phyloP scores from a whole-genome alignment of 2,329 filamentous ascomycete genomes.

The Aspergillus sp. region DNA sequence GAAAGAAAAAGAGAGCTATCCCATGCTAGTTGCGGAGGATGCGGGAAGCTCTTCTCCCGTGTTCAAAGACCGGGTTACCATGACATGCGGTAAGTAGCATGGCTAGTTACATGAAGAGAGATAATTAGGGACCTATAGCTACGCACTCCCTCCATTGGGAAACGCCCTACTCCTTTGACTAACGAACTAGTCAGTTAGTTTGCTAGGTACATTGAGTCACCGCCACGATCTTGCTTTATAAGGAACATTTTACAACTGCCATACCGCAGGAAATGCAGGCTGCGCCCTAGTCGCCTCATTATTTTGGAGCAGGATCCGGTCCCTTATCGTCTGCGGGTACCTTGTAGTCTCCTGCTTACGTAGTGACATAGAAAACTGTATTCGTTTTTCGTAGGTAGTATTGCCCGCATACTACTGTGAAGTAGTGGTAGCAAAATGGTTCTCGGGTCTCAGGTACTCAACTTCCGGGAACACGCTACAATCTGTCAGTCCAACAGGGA shows the following conservation, averaged over 20 bases:
- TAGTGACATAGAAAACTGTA: not conserved
- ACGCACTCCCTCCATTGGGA: not conserved
- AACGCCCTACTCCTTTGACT: not conserved
- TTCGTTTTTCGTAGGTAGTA: not conserved
- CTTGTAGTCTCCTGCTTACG: not conserved
- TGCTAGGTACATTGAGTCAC: not conserved
- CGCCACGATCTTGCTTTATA: not conserved
- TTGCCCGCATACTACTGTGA: too few species aligned
- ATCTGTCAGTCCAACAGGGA: not conserved
- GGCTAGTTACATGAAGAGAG: not conserved
- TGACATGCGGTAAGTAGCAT: not conserved
- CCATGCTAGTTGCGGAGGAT: not conserved
- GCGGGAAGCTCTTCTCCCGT: not conserved
- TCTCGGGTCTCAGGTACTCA: too few species aligned
- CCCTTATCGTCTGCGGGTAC: not conserved
- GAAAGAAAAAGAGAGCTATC: not conserved
- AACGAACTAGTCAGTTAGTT: not conserved
- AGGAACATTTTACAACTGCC: not conserved
- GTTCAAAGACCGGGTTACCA: too few species aligned
- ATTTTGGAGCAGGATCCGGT: not conserved
- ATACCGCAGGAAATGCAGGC: constrained; percentile 1
- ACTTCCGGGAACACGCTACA: too few species aligned
- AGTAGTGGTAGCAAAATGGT: too few species aligned
- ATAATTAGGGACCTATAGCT: not conserved
- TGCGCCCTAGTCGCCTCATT: constrained; percentile 9